These are phyloP conservation scores for Russula dissimulans DNA, from an alignment of 768 basidiomycete species.

Conservation along the genomic window DNA sequence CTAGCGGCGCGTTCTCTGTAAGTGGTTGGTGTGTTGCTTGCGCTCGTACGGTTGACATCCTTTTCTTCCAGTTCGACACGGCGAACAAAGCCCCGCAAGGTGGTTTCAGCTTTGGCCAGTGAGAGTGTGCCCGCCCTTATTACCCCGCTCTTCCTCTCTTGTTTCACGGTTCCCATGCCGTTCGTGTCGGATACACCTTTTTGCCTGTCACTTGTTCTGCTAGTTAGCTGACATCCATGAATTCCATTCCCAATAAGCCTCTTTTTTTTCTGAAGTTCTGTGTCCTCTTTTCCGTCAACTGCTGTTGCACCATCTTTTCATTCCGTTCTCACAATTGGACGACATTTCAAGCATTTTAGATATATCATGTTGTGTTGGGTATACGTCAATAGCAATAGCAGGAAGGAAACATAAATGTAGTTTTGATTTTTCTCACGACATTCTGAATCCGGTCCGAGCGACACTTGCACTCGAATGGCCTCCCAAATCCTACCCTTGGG, in stretches of 20 bases:
- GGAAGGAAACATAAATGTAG: slow-evolving; percentile 5
- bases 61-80: slow-evolving; percentile 57
- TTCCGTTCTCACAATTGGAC: slow-evolving; percentile 9
- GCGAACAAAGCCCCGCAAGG: slow-evolving; percentile 80
- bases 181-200: slow-evolving; percentile 11
- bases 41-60: not conserved
- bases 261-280: slow-evolving; percentile 6
- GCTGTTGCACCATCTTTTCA: slow-evolving; percentile 1
- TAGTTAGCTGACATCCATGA: slow-evolving; percentile 11
- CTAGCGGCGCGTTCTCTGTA: slow-evolving; percentile 67
- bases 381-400: slow-evolving; percentile 3
- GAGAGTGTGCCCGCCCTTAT: slow-evolving; percentile 25
- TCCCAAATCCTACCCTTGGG: slow-evolving; percentile 93
- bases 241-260: slow-evolving; percentile 14
- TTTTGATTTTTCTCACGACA: not conserved
- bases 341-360: slow-evolving; percentile 19
- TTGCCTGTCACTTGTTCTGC: slow-evolving; percentile 12
- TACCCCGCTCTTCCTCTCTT: not conserved
- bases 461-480: slow-evolving; percentile 45
- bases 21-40: slow-evolving; percentile 23
- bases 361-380: slow-evolving; percentile 14
- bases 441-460: slow-evolving; percentile 1
- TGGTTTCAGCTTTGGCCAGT: slow-evolving; percentile 89
- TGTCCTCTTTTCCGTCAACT: slow-evolving; percentile 6
- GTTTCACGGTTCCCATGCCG: slow-evolving; percentile 5